phyloP scores from a whole-genome alignment of 1,284 basidiomycete species.

The Ceratobasidium sp. region DNA sequence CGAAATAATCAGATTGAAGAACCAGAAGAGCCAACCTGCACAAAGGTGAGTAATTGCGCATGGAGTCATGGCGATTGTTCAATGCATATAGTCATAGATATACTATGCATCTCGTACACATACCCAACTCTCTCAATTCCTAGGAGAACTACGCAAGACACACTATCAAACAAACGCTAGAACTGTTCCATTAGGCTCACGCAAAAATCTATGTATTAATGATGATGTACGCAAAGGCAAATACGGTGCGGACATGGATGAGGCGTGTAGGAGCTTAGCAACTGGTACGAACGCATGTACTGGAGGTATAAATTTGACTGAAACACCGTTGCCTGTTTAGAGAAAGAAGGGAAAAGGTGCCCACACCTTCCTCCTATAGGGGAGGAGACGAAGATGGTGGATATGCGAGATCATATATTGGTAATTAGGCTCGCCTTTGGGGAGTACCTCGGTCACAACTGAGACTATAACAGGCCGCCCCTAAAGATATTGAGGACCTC shows the following conservation, averaged over 20 bases:
- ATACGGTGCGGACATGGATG: constrained; percentile 80
- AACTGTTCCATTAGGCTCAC: constrained; percentile 85
- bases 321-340: constrained; percentile 52
- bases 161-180: constrained; percentile 53
- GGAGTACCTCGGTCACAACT: not conserved
- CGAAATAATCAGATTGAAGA: constrained; percentile 38
- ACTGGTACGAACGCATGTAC: constrained; percentile 60
- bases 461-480: constrained; percentile 67
- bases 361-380: constrained; percentile 76
- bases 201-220: constrained; percentile 94
- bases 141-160: constrained; percentile 79
- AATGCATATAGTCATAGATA: constrained; percentile 55
- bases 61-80: not conserved
- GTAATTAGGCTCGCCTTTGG: constrained; percentile 54
- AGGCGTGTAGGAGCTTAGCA: constrained; percentile 87
- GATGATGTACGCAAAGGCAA: constrained; percentile 67
- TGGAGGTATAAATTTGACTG: not conserved
- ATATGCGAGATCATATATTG: constrained; percentile 88
- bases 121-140: constrained; percentile 90
- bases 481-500: constrained; percentile 95
- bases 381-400: constrained; percentile 77
- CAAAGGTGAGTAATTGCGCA: constrained; percentile 54
- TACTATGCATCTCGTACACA: constrained; percentile 96
- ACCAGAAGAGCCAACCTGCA: constrained; percentile 62
- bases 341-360: constrained; percentile 73